These are phyloP conservation scores for Monilinia vaccinii-corymbosi DNA, from an alignment of 2,329 filamentous ascomycete genomes.

Conservation along the genomic window DNA sequence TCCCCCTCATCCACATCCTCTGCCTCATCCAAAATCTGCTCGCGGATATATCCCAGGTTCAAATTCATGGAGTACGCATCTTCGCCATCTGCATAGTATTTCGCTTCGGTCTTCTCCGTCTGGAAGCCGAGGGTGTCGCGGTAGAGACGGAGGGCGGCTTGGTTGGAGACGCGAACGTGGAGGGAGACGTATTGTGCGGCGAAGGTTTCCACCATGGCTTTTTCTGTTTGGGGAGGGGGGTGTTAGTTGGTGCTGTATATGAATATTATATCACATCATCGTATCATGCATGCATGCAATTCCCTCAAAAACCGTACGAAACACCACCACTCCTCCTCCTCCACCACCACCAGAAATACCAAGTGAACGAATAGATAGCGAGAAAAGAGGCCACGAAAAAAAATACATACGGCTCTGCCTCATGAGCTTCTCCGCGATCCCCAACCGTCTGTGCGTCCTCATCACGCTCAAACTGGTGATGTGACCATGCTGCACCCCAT, in stretches of 20 bases:
- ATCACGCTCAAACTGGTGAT: conserved; percentile 94
- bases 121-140: conserved; percentile 84
- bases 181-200: conserved; percentile 87
- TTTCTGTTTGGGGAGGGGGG: conserved; percentile 43
- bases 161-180: conserved; percentile 91
- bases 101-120: conserved; percentile 74
- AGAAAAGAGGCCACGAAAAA: background rate
- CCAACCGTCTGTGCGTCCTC: conserved; percentile 84
- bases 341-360: too few species aligned
- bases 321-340: too few species aligned
- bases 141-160: conserved; percentile 84
- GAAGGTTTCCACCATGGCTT: conserved; percentile 95
- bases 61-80: conserved; percentile 93
- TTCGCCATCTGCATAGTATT: conserved; percentile 97
- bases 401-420: conserved; percentile 72
- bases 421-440: conserved; percentile 97
- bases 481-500: conserved; percentile 88
- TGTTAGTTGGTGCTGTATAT: too few species aligned
- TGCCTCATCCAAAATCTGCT: conserved; percentile 40
- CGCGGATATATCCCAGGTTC: conserved; percentile 54
- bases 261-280: too few species aligned
- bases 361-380: background rate
- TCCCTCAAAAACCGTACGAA: too few species aligned
- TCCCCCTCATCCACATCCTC: conserved; percentile 49
- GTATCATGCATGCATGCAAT: too few species aligned